phyloP scores from a whole-genome alignment of 1,284 basidiomycete species.

The Coriolopsis trogii region DNA sequence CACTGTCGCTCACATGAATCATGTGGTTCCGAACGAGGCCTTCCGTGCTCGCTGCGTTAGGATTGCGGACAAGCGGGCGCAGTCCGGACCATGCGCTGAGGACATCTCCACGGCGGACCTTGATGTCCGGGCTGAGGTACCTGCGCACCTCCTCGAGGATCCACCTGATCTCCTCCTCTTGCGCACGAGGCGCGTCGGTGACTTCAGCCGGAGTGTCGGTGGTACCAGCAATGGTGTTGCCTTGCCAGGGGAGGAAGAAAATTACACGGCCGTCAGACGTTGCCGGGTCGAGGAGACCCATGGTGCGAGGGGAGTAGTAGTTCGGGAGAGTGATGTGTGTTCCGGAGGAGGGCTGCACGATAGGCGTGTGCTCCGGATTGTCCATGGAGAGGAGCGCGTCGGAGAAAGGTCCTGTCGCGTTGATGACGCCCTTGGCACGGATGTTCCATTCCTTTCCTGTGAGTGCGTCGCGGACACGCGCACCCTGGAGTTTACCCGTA shows the following conservation, averaged over 20 bases:
- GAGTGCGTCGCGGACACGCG: slow-evolving; percentile 80
- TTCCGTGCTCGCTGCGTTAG: slow-evolving; percentile 79
- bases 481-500: slow-evolving; percentile 77
- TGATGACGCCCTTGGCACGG: slow-evolving; percentile 90
- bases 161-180: slow-evolving; percentile 97
- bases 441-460: slow-evolving; percentile 87
- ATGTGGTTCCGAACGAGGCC: slow-evolving; percentile 94
- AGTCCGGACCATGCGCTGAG: slow-evolving; percentile 94
- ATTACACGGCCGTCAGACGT: slow-evolving; percentile 98
- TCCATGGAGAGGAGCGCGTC: slow-evolving; percentile 89
- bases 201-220: slow-evolving; percentile 88
- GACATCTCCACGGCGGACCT: slow-evolving; percentile 96
- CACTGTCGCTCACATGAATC: slow-evolving; percentile 83
- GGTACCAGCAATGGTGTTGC: slow-evolving; percentile 96
- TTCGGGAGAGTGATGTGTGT: slow-evolving; percentile 97
- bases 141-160: slow-evolving; percentile 90
- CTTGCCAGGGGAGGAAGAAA: slow-evolving; percentile 99
- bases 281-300: slow-evolving; percentile 95
- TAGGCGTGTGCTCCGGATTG: slow-evolving; percentile 80
- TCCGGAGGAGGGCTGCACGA: slow-evolving; percentile 92
- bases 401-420: slow-evolving; percentile 95
- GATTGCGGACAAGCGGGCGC: slow-evolving; percentile 88
- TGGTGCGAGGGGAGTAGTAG: slow-evolving; percentile 94
- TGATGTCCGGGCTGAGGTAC: slow-evolving; percentile 92
- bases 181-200: slow-evolving; percentile 79